Percentiles rank a stretch among this genome's conserved stretches.
Conservation (phyloP, 108 stramenopile genomes). For the Nitzschia sp. region DNA sequence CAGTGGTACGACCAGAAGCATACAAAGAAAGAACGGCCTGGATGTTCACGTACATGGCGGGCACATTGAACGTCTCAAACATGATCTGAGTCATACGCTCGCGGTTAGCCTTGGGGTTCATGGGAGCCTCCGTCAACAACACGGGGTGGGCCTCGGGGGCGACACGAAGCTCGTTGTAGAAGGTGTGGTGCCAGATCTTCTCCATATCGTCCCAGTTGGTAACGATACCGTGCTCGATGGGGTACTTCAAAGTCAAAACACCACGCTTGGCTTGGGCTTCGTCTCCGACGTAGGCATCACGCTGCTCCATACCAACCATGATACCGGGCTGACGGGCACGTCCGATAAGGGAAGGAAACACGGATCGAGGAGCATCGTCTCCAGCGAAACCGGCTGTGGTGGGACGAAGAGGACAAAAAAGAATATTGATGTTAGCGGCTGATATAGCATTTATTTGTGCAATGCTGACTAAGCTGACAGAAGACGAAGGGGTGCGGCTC, state of each 20-base stretch:
- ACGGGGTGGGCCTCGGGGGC: constrained; percentile 98
- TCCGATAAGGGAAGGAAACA: constrained; percentile 96
- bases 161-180: constrained; percentile 97
- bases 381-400: constrained; percentile 89
- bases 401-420: constrained; percentile 5
- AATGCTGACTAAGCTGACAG: not conserved
- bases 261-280: constrained; percentile 98
- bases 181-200: constrained; percentile 98
- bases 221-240: constrained; percentile 99
- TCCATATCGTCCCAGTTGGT: constrained; percentile 99
- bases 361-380: constrained; percentile 95
- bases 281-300: constrained; percentile 99
- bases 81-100: constrained; percentile 99
- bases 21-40: constrained; percentile 97
- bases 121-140: constrained; percentile 98
- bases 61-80: constrained; percentile 99
- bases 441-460: not conserved
- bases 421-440: too few relatives aligned
- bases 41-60: constrained; percentile 99
- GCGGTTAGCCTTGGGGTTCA: constrained; percentile 99
- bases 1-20: constrained; percentile 95
- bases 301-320: constrained; percentile 99
- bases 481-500: not conserved
- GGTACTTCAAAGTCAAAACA: constrained; percentile 99
- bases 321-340: constrained; percentile 97